A percentile compares a stretch with the other conserved stretches of the same genome.
These are phyloP conservation scores for Colletotrichum melonis DNA, from an alignment of 2,329 filamentous ascomycete genomes.

Conservation along the genomic window DNA sequence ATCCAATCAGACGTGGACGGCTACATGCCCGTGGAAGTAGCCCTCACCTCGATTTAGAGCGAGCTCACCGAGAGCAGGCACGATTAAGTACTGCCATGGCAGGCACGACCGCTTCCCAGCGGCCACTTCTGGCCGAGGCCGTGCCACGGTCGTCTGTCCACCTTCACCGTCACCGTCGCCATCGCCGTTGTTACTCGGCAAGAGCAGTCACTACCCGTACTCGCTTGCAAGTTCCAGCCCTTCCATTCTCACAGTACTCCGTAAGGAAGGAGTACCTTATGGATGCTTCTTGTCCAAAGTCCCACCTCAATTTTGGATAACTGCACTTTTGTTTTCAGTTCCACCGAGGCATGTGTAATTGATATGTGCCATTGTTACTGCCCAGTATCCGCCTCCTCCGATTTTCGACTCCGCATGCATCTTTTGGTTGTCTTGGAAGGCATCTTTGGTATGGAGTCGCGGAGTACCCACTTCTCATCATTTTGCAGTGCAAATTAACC, in stretches of 20 bases:
- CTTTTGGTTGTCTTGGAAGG: neutral
- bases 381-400: constrained; percentile 1
- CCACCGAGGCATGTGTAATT: neutral
- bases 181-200: constrained; percentile 5
- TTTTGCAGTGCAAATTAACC: constrained; percentile 21
- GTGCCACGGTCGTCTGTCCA: constrained; percentile 8
- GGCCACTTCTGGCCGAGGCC: constrained; percentile 23
- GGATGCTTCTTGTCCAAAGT: neutral
- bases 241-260: neutral
- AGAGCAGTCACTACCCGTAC: neutral
- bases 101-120: neutral
- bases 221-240: neutral
- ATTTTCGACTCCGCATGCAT: constrained; percentile 13
- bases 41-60: neutral
- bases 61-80: neutral
- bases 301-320: neutral
- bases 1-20: neutral
- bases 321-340: neutral
- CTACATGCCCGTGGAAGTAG: neutral
- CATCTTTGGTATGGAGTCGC: constrained; percentile 7
- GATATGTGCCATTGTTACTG: neutral
- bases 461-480: constrained; percentile 12
- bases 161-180: constrained; percentile 16
- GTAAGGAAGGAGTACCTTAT: too few relatives aligned
- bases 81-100: neutral